Evolutionary conservation across 2,329 filamentous ascomycete genomes (phyloP).

Genomic region (Conoideocrella luteorostrata): DNA sequence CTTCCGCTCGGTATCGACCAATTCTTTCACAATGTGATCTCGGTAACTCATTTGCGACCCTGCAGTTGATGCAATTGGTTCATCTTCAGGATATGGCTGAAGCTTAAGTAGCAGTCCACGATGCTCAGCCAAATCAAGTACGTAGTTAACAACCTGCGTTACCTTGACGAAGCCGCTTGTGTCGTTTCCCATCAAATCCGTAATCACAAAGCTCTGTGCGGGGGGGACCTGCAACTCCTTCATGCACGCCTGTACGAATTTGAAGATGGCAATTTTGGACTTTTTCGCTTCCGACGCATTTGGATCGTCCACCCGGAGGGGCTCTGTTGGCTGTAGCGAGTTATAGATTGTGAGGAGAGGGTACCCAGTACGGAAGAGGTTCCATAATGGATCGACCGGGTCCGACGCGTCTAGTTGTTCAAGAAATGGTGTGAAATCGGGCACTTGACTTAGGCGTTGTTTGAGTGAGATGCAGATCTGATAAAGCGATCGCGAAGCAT

Average conservation of each 20-base stretch:
- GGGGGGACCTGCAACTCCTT: slow-evolving; percentile 73
- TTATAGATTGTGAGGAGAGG: slow-evolving; percentile 90
- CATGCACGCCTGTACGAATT: slow-evolving; percentile 85
- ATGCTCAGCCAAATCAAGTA: slow-evolving; percentile 78
- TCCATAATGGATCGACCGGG: slow-evolving; percentile 88
- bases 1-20: slow-evolving; percentile 92
- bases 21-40: slow-evolving; percentile 84
- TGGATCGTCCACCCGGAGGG: slow-evolving; percentile 60
- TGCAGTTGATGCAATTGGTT: slow-evolving; percentile 36
- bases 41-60: slow-evolving; percentile 66
- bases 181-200: slow-evolving; percentile 85
- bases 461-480: slow-evolving; percentile 88
- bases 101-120: slow-evolving; percentile 64
- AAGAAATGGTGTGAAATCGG: slow-evolving; percentile 71
- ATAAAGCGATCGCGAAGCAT: slow-evolving; percentile 85
- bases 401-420: slow-evolving; percentile 63
- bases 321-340: slow-evolving; percentile 63
- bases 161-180: slow-evolving; percentile 98
- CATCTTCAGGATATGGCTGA: slow-evolving; percentile 52
- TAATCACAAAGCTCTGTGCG: slow-evolving; percentile 84
- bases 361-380: slow-evolving; percentile 73
- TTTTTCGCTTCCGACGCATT: slow-evolving; percentile 62
- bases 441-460: slow-evolving; percentile 74
- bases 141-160: slow-evolving; percentile 83
- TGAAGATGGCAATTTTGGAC: slow-evolving; percentile 83